These are phyloP conservation scores for Roridomyces roridus DNA, from an alignment of 768 basidiomycete species.

Conservation along the genomic window DNA sequence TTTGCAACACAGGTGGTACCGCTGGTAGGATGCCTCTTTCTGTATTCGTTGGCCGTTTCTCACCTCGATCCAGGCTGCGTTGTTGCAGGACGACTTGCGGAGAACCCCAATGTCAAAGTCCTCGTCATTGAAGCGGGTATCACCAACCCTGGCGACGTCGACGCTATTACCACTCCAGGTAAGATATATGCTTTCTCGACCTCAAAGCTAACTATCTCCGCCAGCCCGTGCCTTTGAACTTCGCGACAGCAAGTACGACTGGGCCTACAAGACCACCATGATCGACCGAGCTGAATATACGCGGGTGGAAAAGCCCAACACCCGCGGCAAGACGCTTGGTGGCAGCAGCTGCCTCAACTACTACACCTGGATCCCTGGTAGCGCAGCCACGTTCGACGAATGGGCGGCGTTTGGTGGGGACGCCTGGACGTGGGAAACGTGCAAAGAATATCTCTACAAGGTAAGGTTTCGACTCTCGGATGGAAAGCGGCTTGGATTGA, in stretches of 20 bases:
- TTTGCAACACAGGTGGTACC: conserved; percentile 7
- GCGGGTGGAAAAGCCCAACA: conserved; percentile 23
- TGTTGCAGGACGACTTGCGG: conserved; percentile 21
- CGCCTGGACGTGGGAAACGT: conserved; percentile 19
- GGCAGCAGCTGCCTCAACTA: conserved; percentile 23
- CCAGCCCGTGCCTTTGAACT: conserved; percentile 21
- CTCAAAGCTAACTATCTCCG: no score
- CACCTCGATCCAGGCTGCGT: no score
- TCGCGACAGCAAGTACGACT: conserved; percentile 21
- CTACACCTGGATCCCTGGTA: conserved; percentile 23
- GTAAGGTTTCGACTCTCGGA: neutral
- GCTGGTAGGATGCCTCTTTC: neutral
- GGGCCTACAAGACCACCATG: conserved; percentile 23
- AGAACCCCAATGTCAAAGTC: conserved; percentile 16
- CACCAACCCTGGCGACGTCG: conserved; percentile 21
- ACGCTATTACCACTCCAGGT: conserved; percentile 15
- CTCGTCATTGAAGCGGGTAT: conserved; percentile 22
- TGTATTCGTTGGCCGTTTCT: no score
- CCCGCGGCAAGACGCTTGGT: conserved; percentile 19
- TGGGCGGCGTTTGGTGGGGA: conserved; percentile 17
- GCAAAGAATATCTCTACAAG: conserved; percentile 16
- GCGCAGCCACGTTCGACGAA: conserved; percentile 20
- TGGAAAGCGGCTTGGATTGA: neutral
- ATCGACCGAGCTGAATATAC: conserved; percentile 22
- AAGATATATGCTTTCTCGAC: no score